These are phyloP conservation scores for Mycena galopus DNA, from an alignment of 768 basidiomycete genomes.

Conservation along the genomic window DNA sequence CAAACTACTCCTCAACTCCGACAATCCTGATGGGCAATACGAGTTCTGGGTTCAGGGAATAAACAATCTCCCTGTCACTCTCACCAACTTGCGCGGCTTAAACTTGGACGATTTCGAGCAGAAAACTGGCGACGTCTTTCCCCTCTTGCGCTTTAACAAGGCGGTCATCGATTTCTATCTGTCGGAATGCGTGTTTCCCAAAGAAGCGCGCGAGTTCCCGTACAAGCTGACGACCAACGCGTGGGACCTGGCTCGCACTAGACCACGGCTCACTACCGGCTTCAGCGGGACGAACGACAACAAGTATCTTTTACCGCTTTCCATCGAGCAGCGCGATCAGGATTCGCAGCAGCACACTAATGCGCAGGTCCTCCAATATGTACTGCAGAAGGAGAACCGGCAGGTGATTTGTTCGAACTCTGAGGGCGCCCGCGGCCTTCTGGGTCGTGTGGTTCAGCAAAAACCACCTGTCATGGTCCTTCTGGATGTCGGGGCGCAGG, in stretches of 20 bases:
- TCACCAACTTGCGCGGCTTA: slow-evolving; percentile 50
- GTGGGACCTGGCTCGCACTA: slow-evolving; percentile 65
- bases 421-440: slow-evolving; percentile 40
- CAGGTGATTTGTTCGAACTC: slow-evolving; percentile 43
- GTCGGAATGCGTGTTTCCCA: slow-evolving; percentile 61
- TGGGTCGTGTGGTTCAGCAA: slow-evolving; percentile 51
- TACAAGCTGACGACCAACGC: slow-evolving; percentile 60
- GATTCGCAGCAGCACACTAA: slow-evolving; percentile 60
- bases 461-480: slow-evolving; percentile 57
- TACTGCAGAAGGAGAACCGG: slow-evolving; percentile 57
- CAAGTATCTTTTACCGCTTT: slow-evolving; percentile 51
- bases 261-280: slow-evolving; percentile 55
- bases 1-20: slow-evolving; percentile 51
- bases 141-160: slow-evolving; percentile 49
- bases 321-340: slow-evolving; percentile 53
- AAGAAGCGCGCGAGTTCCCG: slow-evolving; percentile 61
- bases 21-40: slow-evolving; percentile 59
- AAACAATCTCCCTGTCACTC: slow-evolving; percentile 40
- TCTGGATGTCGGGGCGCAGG: slow-evolving; percentile 69
- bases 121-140: slow-evolving; percentile 42
- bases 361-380: slow-evolving; percentile 56
- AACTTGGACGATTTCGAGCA: slow-evolving; percentile 57
- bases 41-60: slow-evolving; percentile 53
- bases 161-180: slow-evolving; percentile 63
- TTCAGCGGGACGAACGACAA: slow-evolving; percentile 72